These are phyloP conservation scores for Aspergillus affinis DNA, from an alignment of 495 filamentous ascomycete genomes.

Conservation along the genomic window DNA sequence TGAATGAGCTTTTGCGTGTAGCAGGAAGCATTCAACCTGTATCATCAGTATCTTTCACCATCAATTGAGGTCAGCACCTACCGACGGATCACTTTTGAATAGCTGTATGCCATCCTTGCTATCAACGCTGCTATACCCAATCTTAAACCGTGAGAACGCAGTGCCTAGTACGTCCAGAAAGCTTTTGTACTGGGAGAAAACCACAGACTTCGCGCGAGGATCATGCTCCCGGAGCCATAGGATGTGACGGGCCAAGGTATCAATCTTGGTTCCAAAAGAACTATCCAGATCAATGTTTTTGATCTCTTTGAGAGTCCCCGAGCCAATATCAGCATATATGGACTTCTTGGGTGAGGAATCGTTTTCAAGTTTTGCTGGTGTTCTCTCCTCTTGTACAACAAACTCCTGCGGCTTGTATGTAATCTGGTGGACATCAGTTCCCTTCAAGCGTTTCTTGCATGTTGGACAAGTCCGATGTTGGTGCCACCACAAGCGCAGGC, in stretches of 20 bases:
- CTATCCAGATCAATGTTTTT: slow-evolving; percentile 73
- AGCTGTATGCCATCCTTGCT: slow-evolving; percentile 59
- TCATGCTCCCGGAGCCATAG: slow-evolving; percentile 82
- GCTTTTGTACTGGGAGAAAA: slow-evolving; percentile 84
- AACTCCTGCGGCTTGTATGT: slow-evolving; percentile 75
- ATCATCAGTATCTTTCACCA: neutral
- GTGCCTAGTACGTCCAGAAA: slow-evolving; percentile 72
- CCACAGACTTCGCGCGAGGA: slow-evolving; percentile 81
- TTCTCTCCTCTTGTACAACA: slow-evolving; percentile 64
- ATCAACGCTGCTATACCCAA: slow-evolving; percentile 69
- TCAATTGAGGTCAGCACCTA: no score
- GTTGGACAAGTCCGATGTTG: slow-evolving; percentile 66
- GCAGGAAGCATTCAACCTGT: slow-evolving; percentile 75
- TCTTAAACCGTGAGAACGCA: slow-evolving; percentile 67
- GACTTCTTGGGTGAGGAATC: slow-evolving; percentile 39
- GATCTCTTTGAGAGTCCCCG: slow-evolving; percentile 72
- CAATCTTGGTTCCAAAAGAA: slow-evolving; percentile 86
- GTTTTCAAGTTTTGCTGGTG: slow-evolving; percentile 26
- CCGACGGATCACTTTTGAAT: slow-evolving; percentile 72
- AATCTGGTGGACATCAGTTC: slow-evolving; percentile 73
- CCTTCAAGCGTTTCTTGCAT: slow-evolving; percentile 67
- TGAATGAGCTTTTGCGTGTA: slow-evolving; percentile 85
- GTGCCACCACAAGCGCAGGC: slow-evolving; percentile 73
- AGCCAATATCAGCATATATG: slow-evolving; percentile 78
- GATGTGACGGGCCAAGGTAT: slow-evolving; percentile 77